Conservation (phyloP, 208 protist species). For the Dictyostelium gargantuum region DNA sequence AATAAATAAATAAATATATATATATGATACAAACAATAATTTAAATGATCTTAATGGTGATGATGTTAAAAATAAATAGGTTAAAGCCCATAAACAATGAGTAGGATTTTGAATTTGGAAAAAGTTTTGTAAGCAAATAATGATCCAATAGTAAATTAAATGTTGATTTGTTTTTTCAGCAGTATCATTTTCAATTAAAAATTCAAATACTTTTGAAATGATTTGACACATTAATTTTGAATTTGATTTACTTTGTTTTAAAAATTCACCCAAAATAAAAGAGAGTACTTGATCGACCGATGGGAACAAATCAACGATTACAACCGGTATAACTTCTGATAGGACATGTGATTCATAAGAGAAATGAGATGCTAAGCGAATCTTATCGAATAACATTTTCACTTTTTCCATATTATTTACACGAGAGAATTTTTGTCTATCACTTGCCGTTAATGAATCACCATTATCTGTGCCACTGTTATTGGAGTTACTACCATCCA, state of each 20-base stretch:
- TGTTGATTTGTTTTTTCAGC: background rate
- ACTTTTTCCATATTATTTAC: constrained; percentile 64
- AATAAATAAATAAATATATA: background rate
- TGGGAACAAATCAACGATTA: constrained; percentile 53
- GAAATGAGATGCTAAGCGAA: constrained; percentile 22
- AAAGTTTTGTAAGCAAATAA: constrained; percentile 61
- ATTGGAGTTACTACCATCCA: background rate
- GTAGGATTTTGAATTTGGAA: constrained; percentile 63
- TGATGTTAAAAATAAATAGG: constrained; percentile 45
- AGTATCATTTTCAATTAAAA: constrained; percentile 2
- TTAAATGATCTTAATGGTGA: constrained; percentile 36
- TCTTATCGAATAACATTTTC: constrained; percentile 63
- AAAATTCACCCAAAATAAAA: constrained; percentile 59
- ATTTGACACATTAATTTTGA: constrained; percentile 63
- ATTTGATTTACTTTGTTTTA: constrained; percentile 60
- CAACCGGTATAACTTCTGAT: constrained; percentile 8
- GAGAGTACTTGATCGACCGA: constrained; percentile 47
- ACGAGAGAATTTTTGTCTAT: background rate
- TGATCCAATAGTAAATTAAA: constrained; percentile 50
- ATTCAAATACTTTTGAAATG: constrained; percentile 11
- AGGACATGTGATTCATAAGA: constrained; percentile 27
- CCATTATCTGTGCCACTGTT: background rate
- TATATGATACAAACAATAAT: constrained; percentile 14
- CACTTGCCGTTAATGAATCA: background rate
- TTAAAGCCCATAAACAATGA: constrained; percentile 51